Conservation (phyloP, 495 filamentous ascomycete genomes). For the Penicillium odoratum region DNA sequence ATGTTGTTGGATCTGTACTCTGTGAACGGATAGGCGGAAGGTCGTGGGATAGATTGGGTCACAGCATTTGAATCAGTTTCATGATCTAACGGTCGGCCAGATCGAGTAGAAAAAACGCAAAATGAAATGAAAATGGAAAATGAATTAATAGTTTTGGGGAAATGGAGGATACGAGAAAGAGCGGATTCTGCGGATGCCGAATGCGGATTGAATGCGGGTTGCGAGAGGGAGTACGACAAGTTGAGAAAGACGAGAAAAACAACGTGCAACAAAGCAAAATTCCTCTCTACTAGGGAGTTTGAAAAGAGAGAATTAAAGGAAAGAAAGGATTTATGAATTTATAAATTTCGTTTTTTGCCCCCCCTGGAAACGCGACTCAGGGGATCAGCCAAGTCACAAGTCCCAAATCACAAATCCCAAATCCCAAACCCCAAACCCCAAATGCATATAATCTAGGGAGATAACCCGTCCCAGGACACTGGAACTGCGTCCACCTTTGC, state of each 20-base stretch:
- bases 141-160: background rate
- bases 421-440: background rate
- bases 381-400: background rate
- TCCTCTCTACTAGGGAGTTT: background rate
- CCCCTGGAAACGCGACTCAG: constrained; percentile 8
- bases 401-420: background rate
- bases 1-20: constrained; percentile 14
- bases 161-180: constrained; percentile 21
- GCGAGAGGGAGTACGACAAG: constrained; percentile 14
- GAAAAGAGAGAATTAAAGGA: background rate
- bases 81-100: background rate
- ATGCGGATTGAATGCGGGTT: constrained; percentile 32
- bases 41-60: constrained; percentile 5
- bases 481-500: constrained; percentile 3
- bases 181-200: constrained; percentile 28
- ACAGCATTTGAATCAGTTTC: constrained; percentile 12
- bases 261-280: constrained; percentile 6
- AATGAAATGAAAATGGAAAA: background rate
- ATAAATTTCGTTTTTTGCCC: background rate
- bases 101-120: background rate
- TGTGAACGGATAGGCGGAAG: constrained; percentile 9
- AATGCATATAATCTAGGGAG: background rate
- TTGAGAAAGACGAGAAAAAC: constrained; percentile 5
- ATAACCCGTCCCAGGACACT: background rate
- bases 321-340: constrained; percentile 7